These are phyloP conservation scores for Sporothrix globosa DNA, from an alignment of 2,329 filamentous ascomycete species.

Conservation along the genomic window DNA sequence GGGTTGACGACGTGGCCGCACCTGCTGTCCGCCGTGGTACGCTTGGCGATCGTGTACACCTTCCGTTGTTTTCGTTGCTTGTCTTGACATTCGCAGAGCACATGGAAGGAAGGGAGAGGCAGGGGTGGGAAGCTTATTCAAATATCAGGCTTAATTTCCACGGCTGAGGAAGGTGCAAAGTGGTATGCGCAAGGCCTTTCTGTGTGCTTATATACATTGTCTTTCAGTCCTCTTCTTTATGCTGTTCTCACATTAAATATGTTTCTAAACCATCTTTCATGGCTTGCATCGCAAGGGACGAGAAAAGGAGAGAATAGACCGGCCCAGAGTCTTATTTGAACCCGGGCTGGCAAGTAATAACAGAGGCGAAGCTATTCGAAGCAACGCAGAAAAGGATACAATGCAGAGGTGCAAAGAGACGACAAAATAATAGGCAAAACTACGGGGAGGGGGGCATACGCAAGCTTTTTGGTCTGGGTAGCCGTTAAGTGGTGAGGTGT, in stretches of 20 bases:
- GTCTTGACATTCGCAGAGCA: not conserved
- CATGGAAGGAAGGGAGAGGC: not conserved
- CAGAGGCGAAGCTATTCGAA: too few species aligned
- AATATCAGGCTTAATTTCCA: not conserved
- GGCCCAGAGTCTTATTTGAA: conserved; percentile 19
- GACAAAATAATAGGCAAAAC: not conserved
- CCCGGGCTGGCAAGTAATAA: not conserved
- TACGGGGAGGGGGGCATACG: conserved; percentile 6
- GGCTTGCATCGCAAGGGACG: not conserved
- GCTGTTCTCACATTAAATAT: not conserved
- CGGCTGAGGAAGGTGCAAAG: not conserved
- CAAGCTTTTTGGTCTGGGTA: conserved; percentile 5
- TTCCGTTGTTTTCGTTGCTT: not conserved
- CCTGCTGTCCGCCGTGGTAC: not conserved
- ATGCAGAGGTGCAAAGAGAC: not conserved
- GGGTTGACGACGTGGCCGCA: conserved; percentile 16
- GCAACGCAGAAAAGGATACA: not conserved
- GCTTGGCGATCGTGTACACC: conserved; percentile 23
- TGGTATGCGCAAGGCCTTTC: not conserved
- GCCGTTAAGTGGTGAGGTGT: not conserved
- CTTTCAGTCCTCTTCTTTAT: not conserved
- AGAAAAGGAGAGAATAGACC: conserved; percentile 24
- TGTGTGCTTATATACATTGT: not conserved
- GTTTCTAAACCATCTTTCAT: not conserved
- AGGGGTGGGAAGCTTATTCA: conserved; percentile 14